Percentiles rank a stretch among this genome's conserved stretches.
phyloP scores from a whole-genome alignment of 805 yeast species.

The Zygoascus flipseniorum region DNA sequence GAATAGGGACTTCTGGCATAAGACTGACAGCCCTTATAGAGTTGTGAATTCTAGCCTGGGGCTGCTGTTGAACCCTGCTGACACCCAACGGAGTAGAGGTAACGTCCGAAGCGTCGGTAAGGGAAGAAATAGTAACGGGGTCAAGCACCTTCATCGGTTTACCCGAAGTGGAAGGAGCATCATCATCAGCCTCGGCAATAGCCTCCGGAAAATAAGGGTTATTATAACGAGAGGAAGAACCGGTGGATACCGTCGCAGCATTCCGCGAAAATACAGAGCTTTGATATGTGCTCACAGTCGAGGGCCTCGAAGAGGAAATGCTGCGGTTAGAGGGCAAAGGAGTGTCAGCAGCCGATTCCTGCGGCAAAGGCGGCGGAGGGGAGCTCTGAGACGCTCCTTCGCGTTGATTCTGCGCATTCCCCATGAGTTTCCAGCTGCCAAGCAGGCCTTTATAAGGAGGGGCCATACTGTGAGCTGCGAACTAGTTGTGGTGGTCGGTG shows the following conservation, averaged over 20 bases:
- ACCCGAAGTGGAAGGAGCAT: constrained; percentile 6
- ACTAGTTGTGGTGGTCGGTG: background rate
- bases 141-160: constrained; percentile 13
- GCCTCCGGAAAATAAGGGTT: constrained; percentile 1
- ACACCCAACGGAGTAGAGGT: background rate
- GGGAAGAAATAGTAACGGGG: constrained; percentile 10
- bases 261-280: constrained; percentile 11
- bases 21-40: background rate
- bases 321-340: constrained; percentile 6
- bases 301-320: constrained; percentile 7
- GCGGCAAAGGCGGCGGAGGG: too few relatives aligned
- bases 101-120: constrained; percentile 6
- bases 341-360: background rate
- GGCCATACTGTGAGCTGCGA: background rate
- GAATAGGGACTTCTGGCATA: constrained; percentile 12
- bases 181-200: constrained; percentile 6
- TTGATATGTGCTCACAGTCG: constrained; percentile 11
- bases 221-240: constrained; percentile 5
- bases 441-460: constrained; percentile 5
- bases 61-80: constrained; percentile 3
- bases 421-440: constrained; percentile 2
- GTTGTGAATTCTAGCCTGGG: constrained; percentile 5
- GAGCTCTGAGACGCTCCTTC: background rate
- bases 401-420: background rate
- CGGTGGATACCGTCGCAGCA: constrained; percentile 9